Percentiles rank a stretch among this genome's conserved stretches.
phyloP scores from a whole-genome alignment of 495 filamentous ascomycete genomes.

The Talaromyces wortmannii region DNA sequence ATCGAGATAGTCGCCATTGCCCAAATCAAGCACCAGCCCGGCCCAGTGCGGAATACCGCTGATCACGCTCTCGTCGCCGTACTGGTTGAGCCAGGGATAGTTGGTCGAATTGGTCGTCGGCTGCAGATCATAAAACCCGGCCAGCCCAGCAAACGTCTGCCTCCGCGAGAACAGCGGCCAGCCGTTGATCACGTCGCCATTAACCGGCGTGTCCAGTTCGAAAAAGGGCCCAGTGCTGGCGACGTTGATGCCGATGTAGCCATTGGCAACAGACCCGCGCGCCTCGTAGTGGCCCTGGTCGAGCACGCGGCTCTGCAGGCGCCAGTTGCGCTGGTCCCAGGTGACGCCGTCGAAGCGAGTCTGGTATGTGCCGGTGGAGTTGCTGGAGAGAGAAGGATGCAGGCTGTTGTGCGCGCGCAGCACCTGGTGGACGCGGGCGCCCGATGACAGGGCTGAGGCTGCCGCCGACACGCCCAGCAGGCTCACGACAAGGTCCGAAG shows the following conservation, averaged over 20 bases:
- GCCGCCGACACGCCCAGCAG: too few species aligned
- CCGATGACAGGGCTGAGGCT: too few species aligned
- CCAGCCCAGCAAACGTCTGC: slow-evolving; percentile 67
- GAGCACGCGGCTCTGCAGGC: slow-evolving; percentile 45
- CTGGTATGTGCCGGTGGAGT: slow-evolving; percentile 18
- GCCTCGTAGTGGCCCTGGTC: slow-evolving; percentile 57
- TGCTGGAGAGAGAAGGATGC: not conserved
- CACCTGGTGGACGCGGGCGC: not conserved
- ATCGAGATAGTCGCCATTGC: slow-evolving; percentile 46
- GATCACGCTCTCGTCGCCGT: slow-evolving; percentile 68
- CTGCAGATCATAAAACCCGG: slow-evolving; percentile 67
- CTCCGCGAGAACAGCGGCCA: slow-evolving; percentile 67
- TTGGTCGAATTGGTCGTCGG: slow-evolving; percentile 57
- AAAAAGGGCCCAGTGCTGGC: slow-evolving; percentile 65
- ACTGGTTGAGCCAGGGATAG: slow-evolving; percentile 64
- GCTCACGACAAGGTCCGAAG: too few species aligned
- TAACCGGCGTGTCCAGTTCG: slow-evolving; percentile 47
- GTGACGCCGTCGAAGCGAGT: slow-evolving; percentile 44
- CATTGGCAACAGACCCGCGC: slow-evolving; percentile 57
- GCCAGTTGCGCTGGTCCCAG: slow-evolving; percentile 62
- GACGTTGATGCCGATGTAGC: slow-evolving; percentile 54
- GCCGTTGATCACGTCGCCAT: slow-evolving; percentile 54
- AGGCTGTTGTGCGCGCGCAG: not conserved
- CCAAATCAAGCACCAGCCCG: slow-evolving; percentile 53
- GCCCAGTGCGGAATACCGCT: slow-evolving; percentile 67